These are phyloP conservation scores for Annona cherimola DNA, from an alignment of 164 flowering plant species.

Conservation along the genomic window DNA sequence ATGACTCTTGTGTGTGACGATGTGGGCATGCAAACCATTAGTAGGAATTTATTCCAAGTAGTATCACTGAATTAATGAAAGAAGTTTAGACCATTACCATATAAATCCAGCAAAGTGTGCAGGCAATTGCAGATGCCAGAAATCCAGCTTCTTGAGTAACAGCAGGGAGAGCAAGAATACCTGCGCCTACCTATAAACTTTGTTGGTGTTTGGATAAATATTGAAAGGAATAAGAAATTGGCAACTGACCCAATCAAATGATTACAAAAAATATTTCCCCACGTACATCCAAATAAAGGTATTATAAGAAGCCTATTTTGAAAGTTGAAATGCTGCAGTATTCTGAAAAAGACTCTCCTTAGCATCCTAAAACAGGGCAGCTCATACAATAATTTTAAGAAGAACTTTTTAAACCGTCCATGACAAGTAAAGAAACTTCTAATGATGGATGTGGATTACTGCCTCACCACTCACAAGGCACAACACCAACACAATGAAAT, in stretches of 20 bases:
- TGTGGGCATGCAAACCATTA: background rate
- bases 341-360: too few relatives aligned
- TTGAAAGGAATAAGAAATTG: constrained; percentile 1
- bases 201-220: constrained; percentile 11
- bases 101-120: constrained; percentile 74
- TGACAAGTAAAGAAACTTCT: too few relatives aligned
- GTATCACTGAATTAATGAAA: background rate
- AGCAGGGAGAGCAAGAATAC: constrained; percentile 94
- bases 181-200: constrained; percentile 73
- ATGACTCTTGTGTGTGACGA: background rate
- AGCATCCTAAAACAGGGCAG: too few relatives aligned
- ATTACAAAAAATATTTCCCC: background rate
- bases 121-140: constrained; percentile 76
- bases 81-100: constrained; percentile 51
- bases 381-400: too few relatives aligned
- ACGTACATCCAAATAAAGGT: background rate
- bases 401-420: too few relatives aligned
- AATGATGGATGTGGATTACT: too few relatives aligned
- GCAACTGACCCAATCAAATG: background rate
- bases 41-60: background rate
- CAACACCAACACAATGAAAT: too few relatives aligned
- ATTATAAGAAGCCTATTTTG: background rate
- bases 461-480: too few relatives aligned
- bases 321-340: background rate
- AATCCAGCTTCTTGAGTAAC: constrained; percentile 97